Evolutionary conservation across 148 eudicot species (phyloP).

Genomic region (Camellia lanceoleosa): DNA sequence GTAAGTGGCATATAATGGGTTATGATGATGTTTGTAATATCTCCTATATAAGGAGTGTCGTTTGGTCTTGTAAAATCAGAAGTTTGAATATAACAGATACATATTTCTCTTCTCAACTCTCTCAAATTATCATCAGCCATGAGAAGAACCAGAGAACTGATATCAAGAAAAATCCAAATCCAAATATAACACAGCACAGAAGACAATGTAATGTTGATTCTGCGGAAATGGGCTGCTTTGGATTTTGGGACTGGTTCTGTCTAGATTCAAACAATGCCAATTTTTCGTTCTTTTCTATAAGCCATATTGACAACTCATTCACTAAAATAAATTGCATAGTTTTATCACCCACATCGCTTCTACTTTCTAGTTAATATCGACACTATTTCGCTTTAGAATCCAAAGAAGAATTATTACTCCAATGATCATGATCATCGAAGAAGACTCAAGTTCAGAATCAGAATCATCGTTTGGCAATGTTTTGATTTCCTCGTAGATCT

Average conservation of each 20-base stretch:
- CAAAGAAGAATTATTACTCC: slow-evolving; percentile 17
- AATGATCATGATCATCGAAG: slow-evolving; percentile 21
- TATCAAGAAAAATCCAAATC: background rate
- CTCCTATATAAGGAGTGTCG: no score
- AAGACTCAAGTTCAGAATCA: slow-evolving; percentile 22
- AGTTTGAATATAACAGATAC: no score
- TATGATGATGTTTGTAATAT: no score
- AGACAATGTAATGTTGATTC: background rate
- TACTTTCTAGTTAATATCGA: slow-evolving; percentile 21
- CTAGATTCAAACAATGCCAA: slow-evolving; percentile 21
- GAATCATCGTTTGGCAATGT: slow-evolving; percentile 15
- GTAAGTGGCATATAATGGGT: no score
- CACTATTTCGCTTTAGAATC: slow-evolving; percentile 32
- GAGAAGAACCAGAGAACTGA: slow-evolving; percentile 22
- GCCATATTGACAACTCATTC: slow-evolving; percentile 5
- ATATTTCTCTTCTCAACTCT: no score
- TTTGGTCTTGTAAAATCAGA: no score
- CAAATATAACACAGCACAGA: background rate
- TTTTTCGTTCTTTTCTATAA: slow-evolving; percentile 26
- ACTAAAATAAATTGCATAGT: slow-evolving; percentile 13
- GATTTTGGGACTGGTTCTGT: slow-evolving; percentile 14
- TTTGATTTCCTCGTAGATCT: slow-evolving; percentile 20
- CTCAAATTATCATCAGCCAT: no score
- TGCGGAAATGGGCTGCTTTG: slow-evolving; percentile 14
- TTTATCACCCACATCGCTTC: slow-evolving; percentile 24